Evolutionary conservation across 345 rosid species (phyloP).

Genomic region (Pelargonium nanum): DNA sequence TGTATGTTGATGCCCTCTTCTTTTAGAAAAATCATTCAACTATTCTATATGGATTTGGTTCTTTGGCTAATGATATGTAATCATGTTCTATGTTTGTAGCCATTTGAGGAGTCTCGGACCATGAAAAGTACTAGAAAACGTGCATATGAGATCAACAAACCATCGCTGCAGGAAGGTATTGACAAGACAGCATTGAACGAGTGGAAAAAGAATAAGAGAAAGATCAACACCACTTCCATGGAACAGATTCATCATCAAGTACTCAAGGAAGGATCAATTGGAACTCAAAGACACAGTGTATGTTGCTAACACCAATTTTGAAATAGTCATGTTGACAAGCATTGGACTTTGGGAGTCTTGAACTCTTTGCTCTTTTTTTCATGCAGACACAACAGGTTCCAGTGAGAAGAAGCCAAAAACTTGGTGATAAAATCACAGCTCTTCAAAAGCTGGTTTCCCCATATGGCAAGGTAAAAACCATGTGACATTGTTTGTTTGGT

Average conservation of each 20-base stretch:
- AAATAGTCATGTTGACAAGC: not conserved
- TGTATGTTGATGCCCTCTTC: conserved; percentile 4
- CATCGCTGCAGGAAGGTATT: conserved; percentile 2
- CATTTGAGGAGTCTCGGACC: conserved; percentile 14
- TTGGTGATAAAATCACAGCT: conserved; percentile 52
- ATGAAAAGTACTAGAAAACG: conserved; percentile 16
- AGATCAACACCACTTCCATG: conserved; percentile 8
- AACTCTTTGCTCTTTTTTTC: not conserved
- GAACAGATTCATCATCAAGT: not conserved
- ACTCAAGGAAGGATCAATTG: not conserved
- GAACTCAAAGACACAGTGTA: conserved; percentile 16
- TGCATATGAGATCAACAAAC: conserved; percentile 2
- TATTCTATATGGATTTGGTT: not conserved
- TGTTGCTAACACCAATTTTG: not conserved
- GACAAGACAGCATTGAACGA: conserved; percentile 1
- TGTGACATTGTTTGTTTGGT: no score
- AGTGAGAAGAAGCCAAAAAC: conserved; percentile 46
- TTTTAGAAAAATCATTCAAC: not conserved
- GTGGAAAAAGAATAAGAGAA: conserved; percentile 24
- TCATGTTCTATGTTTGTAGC: not conserved
- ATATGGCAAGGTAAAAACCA: conserved; percentile 47
- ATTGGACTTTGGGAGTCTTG: not conserved
- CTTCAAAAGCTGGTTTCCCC: conserved; percentile 69
- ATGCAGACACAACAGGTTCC: conserved; percentile 29
- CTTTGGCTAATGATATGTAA: not conserved